Conservation (phyloP, 108 stramenopile species). For the Craspedostauros australis region DNA sequence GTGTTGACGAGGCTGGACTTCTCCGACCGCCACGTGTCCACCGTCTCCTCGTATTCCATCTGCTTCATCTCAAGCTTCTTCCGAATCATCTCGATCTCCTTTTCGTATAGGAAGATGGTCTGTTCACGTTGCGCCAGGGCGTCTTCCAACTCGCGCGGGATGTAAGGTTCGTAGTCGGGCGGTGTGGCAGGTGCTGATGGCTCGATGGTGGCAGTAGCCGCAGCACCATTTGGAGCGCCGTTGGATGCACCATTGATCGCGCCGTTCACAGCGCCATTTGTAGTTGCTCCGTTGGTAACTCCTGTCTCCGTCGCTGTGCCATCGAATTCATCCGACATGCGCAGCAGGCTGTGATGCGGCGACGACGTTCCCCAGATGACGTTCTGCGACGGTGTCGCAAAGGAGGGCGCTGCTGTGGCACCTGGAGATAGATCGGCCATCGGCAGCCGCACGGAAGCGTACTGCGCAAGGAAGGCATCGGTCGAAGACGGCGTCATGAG, state of each 20-base stretch:
- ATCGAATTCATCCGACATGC: no score
- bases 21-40: constrained; percentile 27
- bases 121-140: constrained; percentile 23
- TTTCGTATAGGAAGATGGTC: constrained; percentile 16
- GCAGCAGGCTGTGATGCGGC: no score
- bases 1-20: constrained; percentile 20
- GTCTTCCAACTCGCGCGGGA: constrained; percentile 16
- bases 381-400: no score
- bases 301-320: no score
- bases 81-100: constrained; percentile 23
- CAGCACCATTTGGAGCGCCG: background rate
- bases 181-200: background rate
- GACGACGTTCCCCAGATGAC: no score
- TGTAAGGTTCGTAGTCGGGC: constrained; percentile 12
- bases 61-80: constrained; percentile 22
- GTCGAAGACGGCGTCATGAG: no score
- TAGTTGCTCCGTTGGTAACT: no score
- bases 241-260: background rate
- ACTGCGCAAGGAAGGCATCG: no score
- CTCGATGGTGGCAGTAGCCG: background rate
- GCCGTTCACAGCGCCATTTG: background rate
- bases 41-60: constrained; percentile 15
- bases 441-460: no score
- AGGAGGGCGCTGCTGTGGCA: no score
- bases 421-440: no score